Conservation (phyloP, 164 flowering plant genomes). For the Houttuynia cordata region DNA sequence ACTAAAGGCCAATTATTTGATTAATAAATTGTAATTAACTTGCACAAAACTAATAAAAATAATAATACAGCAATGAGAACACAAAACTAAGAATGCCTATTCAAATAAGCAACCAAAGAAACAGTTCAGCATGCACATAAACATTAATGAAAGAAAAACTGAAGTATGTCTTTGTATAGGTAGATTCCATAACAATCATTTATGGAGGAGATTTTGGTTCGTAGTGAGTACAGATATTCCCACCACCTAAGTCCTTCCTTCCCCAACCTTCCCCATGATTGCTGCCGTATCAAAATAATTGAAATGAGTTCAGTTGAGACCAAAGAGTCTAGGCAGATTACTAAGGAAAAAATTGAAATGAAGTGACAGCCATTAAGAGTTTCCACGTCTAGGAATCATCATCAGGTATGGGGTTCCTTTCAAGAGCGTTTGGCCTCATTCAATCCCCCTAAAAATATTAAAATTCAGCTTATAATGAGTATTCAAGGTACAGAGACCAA, state of each 20-base stretch:
- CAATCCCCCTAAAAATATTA: background rate
- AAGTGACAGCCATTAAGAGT: background rate
- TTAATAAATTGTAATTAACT: background rate
- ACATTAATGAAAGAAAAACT: too few relatives aligned
- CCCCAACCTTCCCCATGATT: background rate
- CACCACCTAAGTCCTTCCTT: background rate
- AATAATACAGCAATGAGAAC: background rate
- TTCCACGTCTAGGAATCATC: background rate
- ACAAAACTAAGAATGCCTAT: too few relatives aligned
- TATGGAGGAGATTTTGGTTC: background rate
- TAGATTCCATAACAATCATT: background rate
- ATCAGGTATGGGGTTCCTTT: constrained; percentile 5
- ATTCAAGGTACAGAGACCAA: background rate
- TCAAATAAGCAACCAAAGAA: too few relatives aligned
- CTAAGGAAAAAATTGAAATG: background rate
- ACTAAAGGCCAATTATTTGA: background rate
- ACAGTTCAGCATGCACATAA: background rate
- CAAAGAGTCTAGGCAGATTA: background rate
- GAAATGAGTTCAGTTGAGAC: background rate
- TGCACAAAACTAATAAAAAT: background rate
- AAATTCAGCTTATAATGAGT: background rate
- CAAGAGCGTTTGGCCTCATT: constrained; percentile 1
- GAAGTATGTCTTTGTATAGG: background rate
- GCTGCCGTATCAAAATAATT: background rate
- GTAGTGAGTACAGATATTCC: constrained; percentile 1